Conservation (phyloP, 2,329 filamentous ascomycete species). For the Xylaria polymorpha region DNA sequence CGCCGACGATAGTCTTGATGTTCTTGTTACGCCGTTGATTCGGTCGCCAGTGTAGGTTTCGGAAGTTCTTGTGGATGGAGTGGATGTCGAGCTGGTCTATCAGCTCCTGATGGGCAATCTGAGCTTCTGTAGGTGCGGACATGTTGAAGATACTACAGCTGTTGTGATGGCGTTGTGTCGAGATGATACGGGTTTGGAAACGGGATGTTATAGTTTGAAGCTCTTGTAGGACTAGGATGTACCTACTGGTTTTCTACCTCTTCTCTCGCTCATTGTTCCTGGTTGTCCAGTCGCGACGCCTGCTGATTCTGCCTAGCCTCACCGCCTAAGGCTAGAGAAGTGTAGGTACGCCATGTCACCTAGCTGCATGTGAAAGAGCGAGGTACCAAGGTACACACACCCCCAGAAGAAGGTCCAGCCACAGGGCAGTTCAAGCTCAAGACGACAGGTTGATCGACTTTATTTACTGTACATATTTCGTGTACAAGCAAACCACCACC, state of each 20-base stretch:
- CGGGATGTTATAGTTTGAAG: background rate
- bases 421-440: no score
- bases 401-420: background rate
- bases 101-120: slow-evolving; percentile 85
- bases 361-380: background rate
- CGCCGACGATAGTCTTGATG: slow-evolving; percentile 93
- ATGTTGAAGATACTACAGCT: slow-evolving; percentile 47
- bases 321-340: slow-evolving; percentile 17
- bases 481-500: slow-evolving; percentile 2
- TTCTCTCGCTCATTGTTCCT: background rate
- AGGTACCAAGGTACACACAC: background rate
- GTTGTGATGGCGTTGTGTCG: background rate
- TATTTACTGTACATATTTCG: background rate
- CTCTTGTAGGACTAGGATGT: background rate
- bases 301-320: slow-evolving; percentile 19
- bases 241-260: background rate
- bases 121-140: slow-evolving; percentile 75
- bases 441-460: no score
- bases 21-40: slow-evolving; percentile 98
- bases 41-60: slow-evolving; percentile 89
- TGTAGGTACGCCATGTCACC: background rate
- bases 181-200: background rate
- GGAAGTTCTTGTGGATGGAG: slow-evolving; percentile 86
- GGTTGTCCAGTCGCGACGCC: slow-evolving; percentile 9
- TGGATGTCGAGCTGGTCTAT: slow-evolving; percentile 94